These are phyloP conservation scores for Wickerhamiella sorbophila DNA, from an alignment of 805 yeast species.

Conservation along the genomic window DNA sequence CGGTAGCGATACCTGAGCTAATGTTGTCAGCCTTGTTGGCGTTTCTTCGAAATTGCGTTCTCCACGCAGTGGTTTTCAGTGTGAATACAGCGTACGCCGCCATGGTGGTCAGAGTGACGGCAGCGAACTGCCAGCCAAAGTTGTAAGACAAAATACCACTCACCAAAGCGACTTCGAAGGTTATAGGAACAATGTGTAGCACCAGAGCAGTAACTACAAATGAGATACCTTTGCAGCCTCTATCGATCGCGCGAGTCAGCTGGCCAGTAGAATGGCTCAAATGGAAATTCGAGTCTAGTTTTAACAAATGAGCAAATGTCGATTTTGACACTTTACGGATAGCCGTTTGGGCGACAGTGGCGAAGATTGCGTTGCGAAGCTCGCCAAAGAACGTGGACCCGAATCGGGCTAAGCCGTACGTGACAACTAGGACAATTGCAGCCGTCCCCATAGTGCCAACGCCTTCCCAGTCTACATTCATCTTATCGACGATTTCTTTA, in stretches of 20 bases:
- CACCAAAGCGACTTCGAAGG: slow-evolving; percentile 83
- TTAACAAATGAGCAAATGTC: slow-evolving; percentile 71
- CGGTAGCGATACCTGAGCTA: slow-evolving; percentile 91
- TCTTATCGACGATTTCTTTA: slow-evolving; percentile 73
- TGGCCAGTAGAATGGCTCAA: slow-evolving; percentile 91
- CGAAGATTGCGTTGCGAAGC: slow-evolving; percentile 86
- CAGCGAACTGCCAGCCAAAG: slow-evolving; percentile 80
- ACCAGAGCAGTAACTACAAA: slow-evolving; percentile 91
- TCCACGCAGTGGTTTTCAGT: slow-evolving; percentile 87
- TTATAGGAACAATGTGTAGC: slow-evolving; percentile 87
- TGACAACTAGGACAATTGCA: slow-evolving; percentile 37
- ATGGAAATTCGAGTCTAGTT: slow-evolving; percentile 81
- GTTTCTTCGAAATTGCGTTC: slow-evolving; percentile 77
- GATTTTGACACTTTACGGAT: slow-evolving; percentile 78
- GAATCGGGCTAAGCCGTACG: slow-evolving; percentile 87
- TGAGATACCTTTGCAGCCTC: slow-evolving; percentile 95
- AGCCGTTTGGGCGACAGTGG: slow-evolving; percentile 88
- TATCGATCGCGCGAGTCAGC: slow-evolving; percentile 84
- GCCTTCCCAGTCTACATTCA: slow-evolving; percentile 78
- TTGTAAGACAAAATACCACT: slow-evolving; percentile 89
- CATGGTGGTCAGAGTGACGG: slow-evolving; percentile 80
- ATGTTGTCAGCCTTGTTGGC: slow-evolving; percentile 89
- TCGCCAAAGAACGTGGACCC: slow-evolving; percentile 94
- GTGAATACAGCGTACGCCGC: slow-evolving; percentile 77
- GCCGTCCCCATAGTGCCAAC: slow-evolving; percentile 52